Evolutionary conservation across 2,329 filamentous ascomycete species (phyloP), one percentile per base, ranked within the genome.

Genomic region (Phoma sp.): DNA sequence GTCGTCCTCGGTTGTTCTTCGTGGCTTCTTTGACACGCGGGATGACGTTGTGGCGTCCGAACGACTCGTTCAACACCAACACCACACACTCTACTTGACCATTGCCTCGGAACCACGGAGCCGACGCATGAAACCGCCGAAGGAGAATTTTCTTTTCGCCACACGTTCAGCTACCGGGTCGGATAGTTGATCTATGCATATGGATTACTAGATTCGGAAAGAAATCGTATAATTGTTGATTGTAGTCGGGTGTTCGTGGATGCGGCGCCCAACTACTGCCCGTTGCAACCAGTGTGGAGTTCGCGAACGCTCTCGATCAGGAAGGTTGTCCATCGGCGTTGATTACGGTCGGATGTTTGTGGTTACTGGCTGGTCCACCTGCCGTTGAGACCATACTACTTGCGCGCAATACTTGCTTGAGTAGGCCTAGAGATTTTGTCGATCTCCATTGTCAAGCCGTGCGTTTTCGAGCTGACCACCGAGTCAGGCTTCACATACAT

Each of bases 1-100:
- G 42, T 29, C 42, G 12, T 37, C 12, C 18, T 47, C 42, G 49
- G 49, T 11, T 15, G 49, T 47, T 53, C 49, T 53, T 47, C 30
- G 42, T 42, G 18, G 21, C 49, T 47, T 47, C 49, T 43, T 15
- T 25, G 37, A 37, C 42, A 36, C 25, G 49, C 49, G 37, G 42
- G 36, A 53, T 53, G 49, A 53, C 49, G 49, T 53, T 37, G 42
- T 28, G 18, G 15, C 9, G 6, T 2, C 12, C 7, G 23, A 17
- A 43, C 40, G 47, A 43, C 25, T 42, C 47, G 37, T n/a, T 29
- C 37, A 36, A 17, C 26, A 42, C 29, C 37, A 33, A 10, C 21
- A 23, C 1, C 12, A 11, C 15, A n/a, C 21, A 10, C 30, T 21
- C 5, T 25, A 25, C 17, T 12, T 47, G 36, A 47, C 15, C 23